Conservation (phyloP, 176 grass and related monocot genomes). For the Zea luxurians region DNA sequence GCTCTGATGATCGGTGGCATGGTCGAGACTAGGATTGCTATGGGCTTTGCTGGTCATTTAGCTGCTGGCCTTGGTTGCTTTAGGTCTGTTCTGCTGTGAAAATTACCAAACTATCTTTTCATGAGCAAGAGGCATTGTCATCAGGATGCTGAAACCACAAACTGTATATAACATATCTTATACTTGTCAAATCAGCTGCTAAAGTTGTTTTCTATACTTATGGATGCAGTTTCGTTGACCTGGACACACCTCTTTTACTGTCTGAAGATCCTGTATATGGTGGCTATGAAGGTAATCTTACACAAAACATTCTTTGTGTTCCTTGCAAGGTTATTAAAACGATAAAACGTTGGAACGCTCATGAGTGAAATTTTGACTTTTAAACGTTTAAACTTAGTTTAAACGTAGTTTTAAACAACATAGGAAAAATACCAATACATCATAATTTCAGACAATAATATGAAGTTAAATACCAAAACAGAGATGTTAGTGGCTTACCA, state of each 20-base stretch:
- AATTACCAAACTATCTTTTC: conserved; percentile 6
- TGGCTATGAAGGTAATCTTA: conserved; percentile 76
- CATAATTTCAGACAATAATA: too few species aligned
- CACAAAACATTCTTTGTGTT: neutral
- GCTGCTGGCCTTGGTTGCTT: conserved; percentile 95
- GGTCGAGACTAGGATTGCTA: conserved; percentile 89
- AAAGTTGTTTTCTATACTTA: conserved; percentile 19
- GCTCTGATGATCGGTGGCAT: conserved; percentile 96
- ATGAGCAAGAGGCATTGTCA: neutral
- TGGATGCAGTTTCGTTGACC: conserved; percentile 83
- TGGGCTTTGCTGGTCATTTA: conserved; percentile 93
- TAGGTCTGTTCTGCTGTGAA: conserved; percentile 46
- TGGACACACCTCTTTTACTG: conserved; percentile 86
- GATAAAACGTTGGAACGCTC: too few species aligned
- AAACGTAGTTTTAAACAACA: too few species aligned
- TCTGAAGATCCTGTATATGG: conserved; percentile 85
- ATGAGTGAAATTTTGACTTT: too few species aligned
- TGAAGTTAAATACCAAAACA: too few species aligned
- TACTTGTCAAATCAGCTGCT: neutral
- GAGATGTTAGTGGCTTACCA: too few species aligned
- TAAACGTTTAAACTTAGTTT: too few species aligned
- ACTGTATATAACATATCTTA: neutral
- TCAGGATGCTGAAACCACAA: neutral
- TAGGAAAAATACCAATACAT: too few species aligned
- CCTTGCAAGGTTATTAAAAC: too few species aligned